phyloP scores from a whole-genome alignment of 2,329 filamentous ascomycete species.

The Apiospora kogelbergensis region DNA sequence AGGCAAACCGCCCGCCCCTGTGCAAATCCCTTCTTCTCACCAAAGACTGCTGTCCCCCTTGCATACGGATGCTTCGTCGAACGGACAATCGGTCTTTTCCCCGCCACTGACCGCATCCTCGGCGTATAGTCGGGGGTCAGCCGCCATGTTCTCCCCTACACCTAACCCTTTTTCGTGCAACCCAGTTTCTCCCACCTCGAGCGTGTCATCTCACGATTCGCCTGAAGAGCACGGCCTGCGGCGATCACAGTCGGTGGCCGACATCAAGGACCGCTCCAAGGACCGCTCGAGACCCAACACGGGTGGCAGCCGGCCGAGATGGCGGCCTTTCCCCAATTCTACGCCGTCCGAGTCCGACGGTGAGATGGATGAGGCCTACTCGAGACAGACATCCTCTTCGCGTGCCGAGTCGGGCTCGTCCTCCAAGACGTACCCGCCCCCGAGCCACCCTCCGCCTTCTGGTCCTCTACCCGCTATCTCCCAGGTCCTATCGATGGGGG shows the following conservation, averaged over 20 bases:
- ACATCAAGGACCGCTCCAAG: constrained; percentile 15
- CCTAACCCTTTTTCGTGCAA: not conserved
- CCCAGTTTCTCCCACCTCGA: not conserved
- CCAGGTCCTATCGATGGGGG: not conserved
- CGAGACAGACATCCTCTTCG: not conserved
- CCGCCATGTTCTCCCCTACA: not conserved
- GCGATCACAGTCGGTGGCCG: constrained; percentile 24
- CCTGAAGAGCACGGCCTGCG: constrained; percentile 15
- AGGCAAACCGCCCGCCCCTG: not conserved
- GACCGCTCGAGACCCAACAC: not conserved
- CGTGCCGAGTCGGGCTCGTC: not conserved
- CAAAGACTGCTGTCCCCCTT: not conserved
- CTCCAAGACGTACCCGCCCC: constrained; percentile 14
- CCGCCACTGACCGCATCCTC: not conserved
- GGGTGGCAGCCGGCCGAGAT: not conserved
- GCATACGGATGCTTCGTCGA: not conserved
- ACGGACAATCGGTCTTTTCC: not conserved
- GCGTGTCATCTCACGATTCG: not conserved
- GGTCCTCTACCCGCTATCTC: constrained; percentile 20
- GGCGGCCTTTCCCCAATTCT: constrained; percentile 16
- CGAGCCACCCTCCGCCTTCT: constrained; percentile 20
- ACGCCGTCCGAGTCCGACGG: constrained; percentile 4
- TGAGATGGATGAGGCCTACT: not conserved
- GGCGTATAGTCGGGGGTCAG: not conserved
- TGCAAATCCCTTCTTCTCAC: not conserved